Percentiles rank a stretch among this genome's conserved stretches.
Evolutionary conservation across 257 asterid genomes (phyloP).

Genomic region (Ehretia macrophylla): DNA sequence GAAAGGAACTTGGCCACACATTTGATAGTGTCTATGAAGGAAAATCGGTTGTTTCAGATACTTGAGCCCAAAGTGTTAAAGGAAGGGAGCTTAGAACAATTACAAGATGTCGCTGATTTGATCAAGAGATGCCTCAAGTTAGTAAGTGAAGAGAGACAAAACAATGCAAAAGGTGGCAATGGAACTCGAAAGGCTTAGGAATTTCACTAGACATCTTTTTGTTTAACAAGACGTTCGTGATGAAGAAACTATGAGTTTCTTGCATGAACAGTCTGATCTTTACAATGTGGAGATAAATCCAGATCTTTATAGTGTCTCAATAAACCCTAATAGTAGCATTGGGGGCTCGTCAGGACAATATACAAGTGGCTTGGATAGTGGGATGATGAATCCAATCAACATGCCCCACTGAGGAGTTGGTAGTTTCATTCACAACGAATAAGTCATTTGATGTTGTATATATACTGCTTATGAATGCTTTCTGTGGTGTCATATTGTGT

Average conservation of each 20-base stretch:
- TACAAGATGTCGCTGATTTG: slow-evolving; percentile 28
- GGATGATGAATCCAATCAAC: no score
- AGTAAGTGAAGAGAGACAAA: slow-evolving; percentile 38
- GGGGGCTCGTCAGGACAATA: not conserved
- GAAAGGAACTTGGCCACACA: slow-evolving; percentile 33
- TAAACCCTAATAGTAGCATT: not conserved
- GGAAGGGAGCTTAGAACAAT: slow-evolving; percentile 39
- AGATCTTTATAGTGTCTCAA: not conserved
- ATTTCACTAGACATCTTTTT: not conserved
- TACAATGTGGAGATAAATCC: not conserved
- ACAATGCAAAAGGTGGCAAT: slow-evolving; percentile 48
- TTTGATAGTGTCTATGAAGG: slow-evolving; percentile 30
- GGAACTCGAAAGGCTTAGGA: slow-evolving; percentile 40
- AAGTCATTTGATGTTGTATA: no score
- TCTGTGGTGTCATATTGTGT: no score
- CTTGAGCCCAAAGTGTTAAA: slow-evolving; percentile 32
- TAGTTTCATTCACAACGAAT: no score
- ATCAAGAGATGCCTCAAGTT: slow-evolving; percentile 42
- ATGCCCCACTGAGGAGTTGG: no score
- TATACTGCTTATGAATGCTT: no score
- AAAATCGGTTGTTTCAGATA: slow-evolving; percentile 27
- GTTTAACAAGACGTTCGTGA: not conserved
- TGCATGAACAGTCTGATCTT: not conserved
- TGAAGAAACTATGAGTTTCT: not conserved
- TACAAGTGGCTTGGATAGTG: no score